Evolutionary conservation across 306 rosid genomes (phyloP), one percentile per base, ranked within the genome.

Genomic region (Acmispon strigosus): DNA sequence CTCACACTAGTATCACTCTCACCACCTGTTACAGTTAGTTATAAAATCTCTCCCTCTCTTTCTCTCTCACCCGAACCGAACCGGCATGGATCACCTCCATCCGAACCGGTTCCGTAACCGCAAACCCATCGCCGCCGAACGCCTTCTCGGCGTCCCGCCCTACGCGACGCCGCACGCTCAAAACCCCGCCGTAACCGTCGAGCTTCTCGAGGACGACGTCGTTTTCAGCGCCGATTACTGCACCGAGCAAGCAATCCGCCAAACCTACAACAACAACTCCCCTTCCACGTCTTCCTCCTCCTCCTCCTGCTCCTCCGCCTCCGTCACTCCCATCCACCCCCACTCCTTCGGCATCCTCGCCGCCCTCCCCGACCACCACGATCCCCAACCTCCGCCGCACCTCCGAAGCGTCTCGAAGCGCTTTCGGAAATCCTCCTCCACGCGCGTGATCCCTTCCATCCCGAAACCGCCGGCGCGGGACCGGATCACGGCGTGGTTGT

Each of bases 281-380:
- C 17, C 73, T 9, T 68, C 83, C 22, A 48, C 84, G 6, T 56
- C 86, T 10, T 72, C 84, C 17, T 72, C 81, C 10, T 10, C 72
- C 13, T 0, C 87, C 9, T 36, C 85, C 51, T 32, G 52, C 77
- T 39, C 75, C 84, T 32, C 37, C 37, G 37, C 37, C 37, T 5
- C 37, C 37, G 37, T 84, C 47, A 65, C 77, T 44, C 75, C 84
- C 13, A 89, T 15, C 64, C 54, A 42, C 69, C 80, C 22, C 60
- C 79, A 89, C 42, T 36, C 80, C 9, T 88, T 84, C 78, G 96
- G 96, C 18, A 90, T 87, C 73, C 96, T 90, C 61, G 96, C 96
- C 16, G 96, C 87, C 4, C 87, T 90, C 5, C 90, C 91, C 6
- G 91, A 81, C 32, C 72, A 81, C 41, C 72, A 82, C 41, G 84